Conservation (phyloP, 345 rosid genomes). For the Carallia pectinifolia region DNA sequence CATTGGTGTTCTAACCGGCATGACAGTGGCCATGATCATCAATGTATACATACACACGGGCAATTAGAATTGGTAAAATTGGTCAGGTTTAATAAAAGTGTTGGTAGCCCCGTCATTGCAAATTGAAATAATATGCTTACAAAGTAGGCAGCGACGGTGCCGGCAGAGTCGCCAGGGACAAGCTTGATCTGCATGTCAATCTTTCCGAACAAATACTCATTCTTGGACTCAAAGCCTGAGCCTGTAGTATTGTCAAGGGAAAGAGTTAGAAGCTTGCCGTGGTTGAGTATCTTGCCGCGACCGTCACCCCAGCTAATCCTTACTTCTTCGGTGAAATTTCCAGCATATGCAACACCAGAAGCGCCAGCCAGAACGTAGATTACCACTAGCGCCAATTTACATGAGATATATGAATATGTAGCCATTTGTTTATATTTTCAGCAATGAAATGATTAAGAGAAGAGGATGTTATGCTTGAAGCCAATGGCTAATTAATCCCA, state of each 20-base stretch:
- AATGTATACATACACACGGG: neutral
- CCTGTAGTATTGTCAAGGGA: neutral
- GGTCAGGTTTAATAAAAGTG: neutral
- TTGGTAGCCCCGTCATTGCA: neutral
- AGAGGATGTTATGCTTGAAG: no score
- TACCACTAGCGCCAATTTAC: neutral
- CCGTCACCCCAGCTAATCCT: neutral
- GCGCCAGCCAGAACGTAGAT: neutral
- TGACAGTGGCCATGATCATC: neutral
- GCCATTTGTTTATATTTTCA: neutral
- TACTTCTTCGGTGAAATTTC: neutral
- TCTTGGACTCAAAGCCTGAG: constrained; percentile 1
- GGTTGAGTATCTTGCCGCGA: constrained; percentile 6
- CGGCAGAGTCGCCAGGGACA: neutral
- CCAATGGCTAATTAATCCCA: no score
- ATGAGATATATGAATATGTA: neutral
- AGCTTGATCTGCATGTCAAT: constrained; percentile 3
- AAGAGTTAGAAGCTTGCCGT: constrained; percentile 1
- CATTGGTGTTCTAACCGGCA: neutral
- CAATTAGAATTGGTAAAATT: neutral
- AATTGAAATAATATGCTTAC: neutral
- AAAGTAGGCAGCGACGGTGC: neutral
- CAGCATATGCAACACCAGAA: neutral
- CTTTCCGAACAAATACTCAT: constrained; percentile 2
- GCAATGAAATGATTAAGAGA: no score